Evolutionary conservation across 176 grass and related monocot species (phyloP).

Genomic region (Rhynchospora breviuscula): DNA sequence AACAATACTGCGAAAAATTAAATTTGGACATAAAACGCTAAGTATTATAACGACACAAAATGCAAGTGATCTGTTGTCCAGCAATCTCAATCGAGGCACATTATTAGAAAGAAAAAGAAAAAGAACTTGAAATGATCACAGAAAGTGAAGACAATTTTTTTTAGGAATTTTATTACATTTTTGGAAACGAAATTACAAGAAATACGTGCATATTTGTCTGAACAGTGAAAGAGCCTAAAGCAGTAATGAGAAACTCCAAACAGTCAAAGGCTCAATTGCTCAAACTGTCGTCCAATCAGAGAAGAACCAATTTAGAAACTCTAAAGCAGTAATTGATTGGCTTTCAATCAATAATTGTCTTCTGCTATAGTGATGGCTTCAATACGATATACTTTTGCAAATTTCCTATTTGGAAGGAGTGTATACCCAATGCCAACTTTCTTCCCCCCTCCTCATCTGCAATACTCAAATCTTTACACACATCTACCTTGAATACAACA

Average conservation of each 20-base stretch:
- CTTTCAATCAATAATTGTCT: background rate
- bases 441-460: constrained; percentile 65
- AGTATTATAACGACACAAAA: background rate
- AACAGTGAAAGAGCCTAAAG: too few relatives aligned
- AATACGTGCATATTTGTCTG: background rate
- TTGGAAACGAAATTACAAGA: background rate
- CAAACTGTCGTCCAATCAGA: background rate
- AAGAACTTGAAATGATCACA: background rate
- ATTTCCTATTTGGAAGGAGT: constrained; percentile 61
- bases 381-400: constrained; percentile 46
- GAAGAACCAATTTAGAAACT: background rate
- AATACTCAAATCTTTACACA: constrained; percentile 78
- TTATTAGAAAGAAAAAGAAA: background rate
- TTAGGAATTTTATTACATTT: background rate
- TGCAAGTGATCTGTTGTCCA: too few relatives aligned
- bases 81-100: background rate
- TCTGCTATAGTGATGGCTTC: constrained; percentile 1
- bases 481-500: constrained; percentile 60
- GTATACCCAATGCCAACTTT: constrained; percentile 62
- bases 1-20: background rate
- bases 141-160: too few relatives aligned
- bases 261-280: background rate
- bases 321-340: background rate
- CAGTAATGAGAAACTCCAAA: background rate
- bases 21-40: background rate